phyloP scores from a whole-genome alignment of 148 eudicot species.

The Camellia granthamiana region DNA sequence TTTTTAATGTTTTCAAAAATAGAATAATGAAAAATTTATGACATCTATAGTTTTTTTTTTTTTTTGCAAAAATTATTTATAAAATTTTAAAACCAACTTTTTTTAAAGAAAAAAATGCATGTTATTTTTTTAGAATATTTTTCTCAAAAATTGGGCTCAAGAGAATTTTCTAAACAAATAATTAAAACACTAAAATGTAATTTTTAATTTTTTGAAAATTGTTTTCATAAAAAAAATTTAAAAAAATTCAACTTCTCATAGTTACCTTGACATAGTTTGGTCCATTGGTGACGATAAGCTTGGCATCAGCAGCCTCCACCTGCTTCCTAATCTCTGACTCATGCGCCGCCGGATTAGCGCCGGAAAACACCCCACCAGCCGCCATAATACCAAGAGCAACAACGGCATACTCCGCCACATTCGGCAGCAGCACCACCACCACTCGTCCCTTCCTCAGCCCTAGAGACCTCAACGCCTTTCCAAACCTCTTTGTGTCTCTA shows the following conservation, averaged over 20 bases:
- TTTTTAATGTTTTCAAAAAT: no score
- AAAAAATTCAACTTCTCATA: neutral
- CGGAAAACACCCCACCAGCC: constrained; percentile 86
- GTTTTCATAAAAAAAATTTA: no score
- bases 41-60: no score
- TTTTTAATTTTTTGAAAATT: neutral
- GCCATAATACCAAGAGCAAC: constrained; percentile 92
- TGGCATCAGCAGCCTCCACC: constrained; percentile 80
- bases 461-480: constrained; percentile 84
- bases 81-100: no score
- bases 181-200: no score
- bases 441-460: constrained; percentile 83
- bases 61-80: no score
- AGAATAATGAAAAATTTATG: no score
- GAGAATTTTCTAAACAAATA: no score
- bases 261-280: constrained; percentile 58
- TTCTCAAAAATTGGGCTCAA: no score
- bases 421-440: constrained; percentile 80
- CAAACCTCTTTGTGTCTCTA: constrained; percentile 66
- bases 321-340: constrained; percentile 72
- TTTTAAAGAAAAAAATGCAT: no score
- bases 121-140: no score
- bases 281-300: constrained; percentile 73
- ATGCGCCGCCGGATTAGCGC: constrained; percentile 74
- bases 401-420: constrained; percentile 77